Evolutionary conservation across 2,329 filamentous ascomycete species (phyloP), one percentile per base, ranked within the genome.

Genomic region (Berkeleyomyces basicola): DNA sequence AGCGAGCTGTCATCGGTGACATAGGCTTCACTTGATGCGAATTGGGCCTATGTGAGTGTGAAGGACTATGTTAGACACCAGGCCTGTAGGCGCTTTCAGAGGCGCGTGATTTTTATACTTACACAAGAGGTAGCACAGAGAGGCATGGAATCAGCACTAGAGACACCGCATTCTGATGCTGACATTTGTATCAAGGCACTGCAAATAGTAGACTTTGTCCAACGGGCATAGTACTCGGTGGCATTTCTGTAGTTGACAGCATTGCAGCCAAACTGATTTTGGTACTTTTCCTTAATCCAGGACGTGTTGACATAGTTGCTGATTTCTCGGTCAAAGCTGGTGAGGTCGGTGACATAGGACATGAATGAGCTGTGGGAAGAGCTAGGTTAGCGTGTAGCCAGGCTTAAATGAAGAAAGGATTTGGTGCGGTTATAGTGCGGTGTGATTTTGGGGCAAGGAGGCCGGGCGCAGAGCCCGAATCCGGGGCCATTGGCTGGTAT

Each of bases 161-260:
- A 80, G 55, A 95, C 75, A 23, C 76, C 74, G 74, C 93, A 99
- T 36, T 79, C 71, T 9, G 75, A 71, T 68, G 86, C 83, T 4
- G 93, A 97, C 71, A 90, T 91, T 74, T 99, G 93, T 59, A 99
- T 82, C 70, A 99, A 87, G 67, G 88, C 82, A 77, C 95, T 97
- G 79, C 93, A 99, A 67, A 99, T 81, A 66, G 95, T 86, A 65
- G 88, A 93, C 57, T 84, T 93, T 4, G 92, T 95, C 74, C 92
- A 99, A 68, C 93, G 86, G 58, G 93, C 92, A 74, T 99, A 99
- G 70, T 91, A 82, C 69, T 87, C 81, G 67, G 83, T 86, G 3
- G 90, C 86, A 71, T 95, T 88, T 63, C 82, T 83, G 63, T 91
- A 80, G 70, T 93, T 83, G 69, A 96, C 78, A 66, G 82, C 81